Conservation (phyloP, 495 filamentous ascomycete genomes). For the Penicillium verhagenii region DNA sequence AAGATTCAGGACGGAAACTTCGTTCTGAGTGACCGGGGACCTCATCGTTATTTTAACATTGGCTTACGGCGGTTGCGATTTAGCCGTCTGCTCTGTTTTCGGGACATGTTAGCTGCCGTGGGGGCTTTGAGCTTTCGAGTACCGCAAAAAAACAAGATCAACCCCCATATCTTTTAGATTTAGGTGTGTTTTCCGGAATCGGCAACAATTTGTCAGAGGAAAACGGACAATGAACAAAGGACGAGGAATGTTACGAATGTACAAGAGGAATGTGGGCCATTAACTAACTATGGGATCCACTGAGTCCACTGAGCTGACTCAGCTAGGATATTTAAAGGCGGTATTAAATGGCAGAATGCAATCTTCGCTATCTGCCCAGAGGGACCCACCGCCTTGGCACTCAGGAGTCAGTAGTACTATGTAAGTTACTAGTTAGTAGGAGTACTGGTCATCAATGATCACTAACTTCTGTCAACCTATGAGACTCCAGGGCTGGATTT, state of each 20-base stretch:
- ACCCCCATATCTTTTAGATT: neutral
- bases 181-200: neutral
- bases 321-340: neutral
- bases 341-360: neutral
- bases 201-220: neutral
- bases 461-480: no score
- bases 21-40: neutral
- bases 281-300: no score
- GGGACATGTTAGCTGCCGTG: neutral
- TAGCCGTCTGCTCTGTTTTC: slow-evolving; percentile 19
- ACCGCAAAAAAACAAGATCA: neutral
- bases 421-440: no score
- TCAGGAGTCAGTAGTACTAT: no score
- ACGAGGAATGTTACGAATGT: slow-evolving; percentile 8
- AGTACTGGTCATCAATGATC: no score
- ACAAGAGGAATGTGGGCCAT: slow-evolving; percentile 7
- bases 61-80: neutral
- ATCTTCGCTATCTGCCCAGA: no score
- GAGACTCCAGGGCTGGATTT: no score
- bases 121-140: neutral
- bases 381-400: no score
- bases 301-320: no score
- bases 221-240: slow-evolving; percentile 7
- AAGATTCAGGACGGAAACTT: neutral
- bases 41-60: slow-evolving; percentile 8